phyloP scores from a whole-genome alignment of 2,329 filamentous ascomycete species.

The Aspergillus arachidicola region DNA sequence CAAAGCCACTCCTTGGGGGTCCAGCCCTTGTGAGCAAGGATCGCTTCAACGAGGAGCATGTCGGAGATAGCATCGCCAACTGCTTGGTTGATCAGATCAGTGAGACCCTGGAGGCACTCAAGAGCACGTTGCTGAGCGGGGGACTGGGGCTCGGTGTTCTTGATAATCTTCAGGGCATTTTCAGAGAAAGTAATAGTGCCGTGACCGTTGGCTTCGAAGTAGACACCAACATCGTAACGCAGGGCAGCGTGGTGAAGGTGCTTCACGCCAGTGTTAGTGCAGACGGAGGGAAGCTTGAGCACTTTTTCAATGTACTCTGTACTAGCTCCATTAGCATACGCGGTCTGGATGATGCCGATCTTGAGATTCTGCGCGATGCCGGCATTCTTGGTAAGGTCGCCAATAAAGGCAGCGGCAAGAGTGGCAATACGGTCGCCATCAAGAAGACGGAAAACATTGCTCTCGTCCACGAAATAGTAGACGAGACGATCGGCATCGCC shows the following conservation, averaged over 20 bases:
- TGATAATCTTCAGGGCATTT: constrained; percentile 77
- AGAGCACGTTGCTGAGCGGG: constrained; percentile 89
- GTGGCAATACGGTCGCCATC: constrained; percentile 97
- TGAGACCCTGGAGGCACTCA: constrained; percentile 78
- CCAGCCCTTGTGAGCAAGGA: constrained; percentile 94
- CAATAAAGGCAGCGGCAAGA: constrained; percentile 89
- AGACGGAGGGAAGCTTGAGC: constrained; percentile 84
- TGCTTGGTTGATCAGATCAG: constrained; percentile 95
- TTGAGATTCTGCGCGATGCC: constrained; percentile 78
- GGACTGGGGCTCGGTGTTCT: constrained; percentile 78
- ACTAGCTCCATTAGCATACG: constrained; percentile 94
- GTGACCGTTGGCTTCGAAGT: constrained; percentile 98
- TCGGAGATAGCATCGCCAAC: constrained; percentile 96
- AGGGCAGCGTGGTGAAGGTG: constrained; percentile 96
- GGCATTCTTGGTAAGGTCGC: constrained; percentile 79
- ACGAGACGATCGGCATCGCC: constrained; percentile 95
- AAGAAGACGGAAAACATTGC: constrained; percentile 84
- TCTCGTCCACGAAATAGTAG: constrained; percentile 87
- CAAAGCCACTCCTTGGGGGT: constrained; percentile 85
- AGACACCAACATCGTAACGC: constrained; percentile 93
- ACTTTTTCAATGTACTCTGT: constrained; percentile 90
- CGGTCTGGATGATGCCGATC: constrained; percentile 94
- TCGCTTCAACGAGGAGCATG: constrained; percentile 92
- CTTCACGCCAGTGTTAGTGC: constrained; percentile 95
- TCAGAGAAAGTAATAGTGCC: constrained; percentile 94